Percentiles rank a stretch among this genome's conserved stretches.
phyloP scores from a whole-genome alignment of 2,329 filamentous ascomycete species.

The Verticillium nubilum region DNA sequence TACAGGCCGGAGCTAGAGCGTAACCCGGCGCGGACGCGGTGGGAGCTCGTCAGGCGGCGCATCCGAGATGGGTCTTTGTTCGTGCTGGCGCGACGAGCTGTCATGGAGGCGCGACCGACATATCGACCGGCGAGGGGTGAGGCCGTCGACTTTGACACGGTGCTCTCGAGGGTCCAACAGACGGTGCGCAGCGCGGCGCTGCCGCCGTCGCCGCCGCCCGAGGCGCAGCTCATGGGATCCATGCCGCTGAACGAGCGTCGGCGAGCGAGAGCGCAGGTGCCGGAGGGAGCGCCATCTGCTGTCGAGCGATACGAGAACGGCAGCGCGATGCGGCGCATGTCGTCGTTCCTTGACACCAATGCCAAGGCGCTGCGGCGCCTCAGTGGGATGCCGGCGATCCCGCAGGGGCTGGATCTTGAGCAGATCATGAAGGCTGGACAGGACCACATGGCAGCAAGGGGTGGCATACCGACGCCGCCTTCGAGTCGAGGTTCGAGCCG shows the following conservation, averaged over 20 bases:
- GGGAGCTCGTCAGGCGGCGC: constrained; percentile 42
- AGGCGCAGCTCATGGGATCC: background rate
- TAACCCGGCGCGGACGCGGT: constrained; percentile 46
- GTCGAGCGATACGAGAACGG: constrained; percentile 36
- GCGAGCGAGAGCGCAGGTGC: constrained; percentile 31
- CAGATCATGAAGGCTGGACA: constrained; percentile 19
- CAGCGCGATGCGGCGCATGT: constrained; percentile 37
- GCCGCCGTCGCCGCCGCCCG: constrained; percentile 13
- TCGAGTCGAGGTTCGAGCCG: constrained; percentile 25
- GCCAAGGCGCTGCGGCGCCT: constrained; percentile 35
- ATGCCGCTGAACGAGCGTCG: constrained; percentile 20
- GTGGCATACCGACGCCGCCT: constrained; percentile 21
- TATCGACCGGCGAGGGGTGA: constrained; percentile 18
- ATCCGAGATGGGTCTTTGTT: constrained; percentile 48
- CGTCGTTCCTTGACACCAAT: constrained; percentile 35
- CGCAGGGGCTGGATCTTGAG: constrained; percentile 21
- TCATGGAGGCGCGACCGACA: constrained; percentile 20
- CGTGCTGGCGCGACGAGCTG: constrained; percentile 33
- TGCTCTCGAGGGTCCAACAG: constrained; percentile 36
- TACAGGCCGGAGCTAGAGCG: constrained; percentile 46
- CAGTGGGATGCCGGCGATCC: constrained; percentile 27
- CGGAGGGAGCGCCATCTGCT: constrained; percentile 26
- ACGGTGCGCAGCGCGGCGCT: constrained; percentile 19
- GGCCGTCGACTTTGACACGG: constrained; percentile 37
- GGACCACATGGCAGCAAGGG: constrained; percentile 7